Percentiles rank a stretch among this genome's conserved stretches.
Conservation (phyloP, 192 early-diverging fungal genomes). For the Gorgonomyces haynaldii region DNA sequence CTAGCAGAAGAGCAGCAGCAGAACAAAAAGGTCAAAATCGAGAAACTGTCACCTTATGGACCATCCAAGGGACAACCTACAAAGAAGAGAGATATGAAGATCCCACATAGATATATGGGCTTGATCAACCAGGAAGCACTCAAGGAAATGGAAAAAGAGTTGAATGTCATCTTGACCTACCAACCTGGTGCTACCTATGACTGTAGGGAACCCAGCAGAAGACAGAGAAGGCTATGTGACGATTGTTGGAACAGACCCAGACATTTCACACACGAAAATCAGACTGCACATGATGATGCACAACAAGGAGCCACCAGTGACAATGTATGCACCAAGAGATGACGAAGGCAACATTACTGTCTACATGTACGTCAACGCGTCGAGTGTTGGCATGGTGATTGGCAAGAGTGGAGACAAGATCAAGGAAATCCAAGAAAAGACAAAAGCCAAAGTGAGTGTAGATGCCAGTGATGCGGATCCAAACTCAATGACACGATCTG, state of each 20-base stretch:
- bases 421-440: conserved; percentile 52
- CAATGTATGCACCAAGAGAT: conserved; percentile 14
- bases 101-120: background rate
- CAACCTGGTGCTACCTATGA: too few relatives aligned
- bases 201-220: background rate
- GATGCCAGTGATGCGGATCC: conserved; percentile 27
- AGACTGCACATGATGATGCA: conserved; percentile 68
- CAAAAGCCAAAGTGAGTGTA: conserved; percentile 56
- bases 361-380: conserved; percentile 18
- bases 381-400: conserved; percentile 73
- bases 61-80: background rate
- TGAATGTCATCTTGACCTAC: conserved; percentile 56
- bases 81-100: conserved; percentile 1
- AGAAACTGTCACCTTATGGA: background rate
- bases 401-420: conserved; percentile 63
- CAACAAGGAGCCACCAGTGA: conserved; percentile 8
- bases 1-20: background rate
- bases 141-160: conserved; percentile 53
- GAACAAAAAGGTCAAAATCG: background rate
- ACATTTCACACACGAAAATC: conserved; percentile 55
- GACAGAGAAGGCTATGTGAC: conserved; percentile 28
- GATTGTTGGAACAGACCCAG: conserved; percentile 56
- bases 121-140: conserved; percentile 31
- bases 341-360: conserved; percentile 24
- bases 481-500: conserved; percentile 15